Percentiles rank a stretch among this genome's conserved stretches.
Conservation (phyloP, 139 green algal species). For the Coelastrella sp. region DNA sequence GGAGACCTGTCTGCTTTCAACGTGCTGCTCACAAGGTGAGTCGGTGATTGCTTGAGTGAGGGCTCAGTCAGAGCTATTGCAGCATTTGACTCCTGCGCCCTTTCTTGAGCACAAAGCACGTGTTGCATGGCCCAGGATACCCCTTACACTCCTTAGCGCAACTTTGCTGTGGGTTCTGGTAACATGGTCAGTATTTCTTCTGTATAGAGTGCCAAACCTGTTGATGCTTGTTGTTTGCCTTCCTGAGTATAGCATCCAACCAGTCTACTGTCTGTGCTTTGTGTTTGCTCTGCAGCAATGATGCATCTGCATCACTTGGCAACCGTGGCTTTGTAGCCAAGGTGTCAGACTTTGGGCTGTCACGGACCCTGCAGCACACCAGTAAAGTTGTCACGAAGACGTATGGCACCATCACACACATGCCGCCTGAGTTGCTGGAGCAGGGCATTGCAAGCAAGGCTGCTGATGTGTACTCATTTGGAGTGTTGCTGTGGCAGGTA, state of each 20-base stretch:
- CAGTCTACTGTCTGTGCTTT: not conserved
- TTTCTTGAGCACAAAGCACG: no score
- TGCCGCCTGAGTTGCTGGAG: not conserved
- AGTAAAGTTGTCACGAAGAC: conserved; percentile 49
- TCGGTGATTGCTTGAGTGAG: no score
- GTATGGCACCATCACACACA: conserved; percentile 23
- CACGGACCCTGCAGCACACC: not conserved
- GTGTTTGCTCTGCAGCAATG: not conserved
- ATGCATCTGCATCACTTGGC: not conserved
- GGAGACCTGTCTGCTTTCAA: conserved; percentile 82
- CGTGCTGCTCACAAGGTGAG: conserved; percentile 64
- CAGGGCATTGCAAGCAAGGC: conserved; percentile 24
- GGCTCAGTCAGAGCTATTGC: no score
- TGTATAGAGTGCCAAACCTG: no score
- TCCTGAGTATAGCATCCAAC: no score
- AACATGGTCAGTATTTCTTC: no score
- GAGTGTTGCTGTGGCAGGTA: conserved; percentile 60
- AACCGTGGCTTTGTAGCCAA: conserved; percentile 74
- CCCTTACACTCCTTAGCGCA: no score
- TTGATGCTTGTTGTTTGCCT: not conserved
- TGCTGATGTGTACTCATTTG: conserved; percentile 45
- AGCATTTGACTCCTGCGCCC: no score
- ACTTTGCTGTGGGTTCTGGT: no score
- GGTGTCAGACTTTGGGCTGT: conserved; percentile 76
- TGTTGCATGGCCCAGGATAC: no score